Evolutionary conservation across 306 rosid species (phyloP), one percentile per base, ranked within the genome.

Genomic region (Trichosanthes cucumerina): DNA sequence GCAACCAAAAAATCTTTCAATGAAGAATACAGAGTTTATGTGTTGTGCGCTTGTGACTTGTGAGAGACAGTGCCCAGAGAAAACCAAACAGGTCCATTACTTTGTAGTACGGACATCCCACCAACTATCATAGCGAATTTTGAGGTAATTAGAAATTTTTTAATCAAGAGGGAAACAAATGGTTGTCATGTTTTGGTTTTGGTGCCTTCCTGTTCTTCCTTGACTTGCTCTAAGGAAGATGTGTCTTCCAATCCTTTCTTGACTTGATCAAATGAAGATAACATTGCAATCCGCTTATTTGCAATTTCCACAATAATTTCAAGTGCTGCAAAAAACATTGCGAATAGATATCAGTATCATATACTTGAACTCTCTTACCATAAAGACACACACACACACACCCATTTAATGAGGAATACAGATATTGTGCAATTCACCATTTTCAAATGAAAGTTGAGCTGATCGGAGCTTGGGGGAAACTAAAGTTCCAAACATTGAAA

Each of bases 401-500:
- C 49, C 33, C 47, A 50, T 31, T 8, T 26, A 81, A 38, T 23
- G 34, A 56, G 54, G 18, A 60, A 54, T 4, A 21, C 19, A 80
- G 34, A 28, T 16, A 44, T 56, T 36, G 7, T 46, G 31, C 1
- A 43, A 39, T 33, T 77, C 63, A 90, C 97, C 97, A 80, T 79
- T 89, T 84, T 95, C 98, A 79, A 95, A 95, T 79, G 98, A 90
- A 78, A 89, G 87, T 80, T 92, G 98, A 68, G 91, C 77, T 54
- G 88, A 85, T 49, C 96, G 95, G 80, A 92, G 97, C 86, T 91
- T 95, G 71, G 98, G 98, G 18, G 98, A 88, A 85, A 91, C 93
- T 72, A 95, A 80, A 81, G 91, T 79, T 43, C 96, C 97, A 81
- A 92, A 95, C 71, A 82, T 88, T 18, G 92, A 85, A 76, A 91